These are phyloP conservation scores for Barnettozyma populi DNA, from an alignment of 805 yeast genomes.

Conservation along the genomic window DNA sequence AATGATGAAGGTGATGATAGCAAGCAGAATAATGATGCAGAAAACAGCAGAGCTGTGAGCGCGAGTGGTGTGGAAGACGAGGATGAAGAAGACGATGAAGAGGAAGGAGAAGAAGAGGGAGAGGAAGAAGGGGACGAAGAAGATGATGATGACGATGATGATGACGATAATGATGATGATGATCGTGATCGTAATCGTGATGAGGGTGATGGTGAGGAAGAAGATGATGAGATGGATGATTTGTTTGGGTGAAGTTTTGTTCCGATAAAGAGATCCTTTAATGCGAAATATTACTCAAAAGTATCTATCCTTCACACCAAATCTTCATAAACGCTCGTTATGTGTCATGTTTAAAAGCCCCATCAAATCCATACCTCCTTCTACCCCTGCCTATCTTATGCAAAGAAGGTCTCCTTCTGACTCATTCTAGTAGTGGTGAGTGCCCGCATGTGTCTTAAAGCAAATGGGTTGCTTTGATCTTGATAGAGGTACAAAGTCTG, in stretches of 20 bases:
- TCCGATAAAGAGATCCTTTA: no score
- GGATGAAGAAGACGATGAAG: slow-evolving; percentile 29
- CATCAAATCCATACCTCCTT: no score
- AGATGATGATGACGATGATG: slow-evolving; percentile 29
- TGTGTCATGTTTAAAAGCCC: no score
- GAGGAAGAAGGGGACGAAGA: slow-evolving; percentile 15
- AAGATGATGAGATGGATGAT: slow-evolving; percentile 31
- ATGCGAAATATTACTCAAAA: no score
- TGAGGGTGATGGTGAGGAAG: slow-evolving; percentile 29
- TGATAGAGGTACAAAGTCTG: not conserved
- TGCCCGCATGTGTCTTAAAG: not conserved
- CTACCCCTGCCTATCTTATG: no score
- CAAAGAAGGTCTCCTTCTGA: not conserved
- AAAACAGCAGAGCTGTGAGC: slow-evolving; percentile 17
- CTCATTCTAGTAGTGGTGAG: not conserved
- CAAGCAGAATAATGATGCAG: slow-evolving; percentile 21
- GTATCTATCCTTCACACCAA: no score
- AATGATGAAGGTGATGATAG: slow-evolving; percentile 23
- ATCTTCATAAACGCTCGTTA: no score
- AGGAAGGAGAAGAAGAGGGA: slow-evolving; percentile 24
- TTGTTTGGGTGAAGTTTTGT: slow-evolving; percentile 16
- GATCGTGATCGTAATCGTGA: no score
- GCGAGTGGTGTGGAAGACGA: slow-evolving; percentile 28
- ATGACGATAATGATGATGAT: no score
- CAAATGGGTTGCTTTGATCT: not conserved